Percentiles rank a stretch among this genome's conserved stretches.
These are phyloP conservation scores for Lactarius psammicola DNA, from an alignment of 768 basidiomycete species.

Conservation along the genomic window DNA sequence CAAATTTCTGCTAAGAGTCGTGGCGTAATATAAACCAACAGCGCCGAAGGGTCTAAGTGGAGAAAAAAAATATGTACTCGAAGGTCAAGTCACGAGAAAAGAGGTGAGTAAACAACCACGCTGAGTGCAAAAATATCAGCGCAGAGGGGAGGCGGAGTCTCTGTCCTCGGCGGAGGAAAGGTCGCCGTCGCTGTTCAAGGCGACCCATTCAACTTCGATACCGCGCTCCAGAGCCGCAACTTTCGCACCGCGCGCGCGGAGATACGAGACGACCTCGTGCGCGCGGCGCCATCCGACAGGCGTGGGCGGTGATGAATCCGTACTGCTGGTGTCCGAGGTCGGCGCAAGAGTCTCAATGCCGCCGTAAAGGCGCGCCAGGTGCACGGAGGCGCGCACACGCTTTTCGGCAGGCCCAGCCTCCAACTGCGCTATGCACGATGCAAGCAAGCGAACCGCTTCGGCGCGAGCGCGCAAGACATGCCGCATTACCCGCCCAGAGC, in stretches of 20 bases:
- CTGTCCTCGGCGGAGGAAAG: constrained; percentile 28
- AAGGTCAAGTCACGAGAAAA: constrained; percentile 30
- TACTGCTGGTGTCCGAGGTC: constrained; percentile 34
- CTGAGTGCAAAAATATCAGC: neutral
- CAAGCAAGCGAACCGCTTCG: constrained; percentile 75
- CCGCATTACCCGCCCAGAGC: constrained; percentile 80
- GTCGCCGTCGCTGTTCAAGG: constrained; percentile 61
- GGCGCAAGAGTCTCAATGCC: constrained; percentile 37
- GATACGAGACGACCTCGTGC: constrained; percentile 68
- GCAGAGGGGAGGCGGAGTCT: constrained; percentile 1
- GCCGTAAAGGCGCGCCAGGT: constrained; percentile 48
- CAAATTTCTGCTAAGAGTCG: neutral
- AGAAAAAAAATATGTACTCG: neutral
- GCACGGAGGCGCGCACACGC: constrained; percentile 48
- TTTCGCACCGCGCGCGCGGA: constrained; percentile 70
- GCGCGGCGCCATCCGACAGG: constrained; percentile 58
- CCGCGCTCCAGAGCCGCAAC: constrained; percentile 51
- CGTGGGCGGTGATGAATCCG: constrained; percentile 29
- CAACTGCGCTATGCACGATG: constrained; percentile 67
- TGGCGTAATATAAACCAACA: constrained; percentile 1
- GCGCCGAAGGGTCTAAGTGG: neutral
- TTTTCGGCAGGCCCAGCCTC: constrained; percentile 43
- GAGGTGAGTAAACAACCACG: neutral
- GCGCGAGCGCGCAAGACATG: constrained; percentile 87
- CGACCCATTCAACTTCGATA: constrained; percentile 70